A percentile compares a stretch with the other conserved stretches of the same genome.
Conservation (phyloP, 2,329 filamentous ascomycete species). For the Arthroderma sp. region DNA sequence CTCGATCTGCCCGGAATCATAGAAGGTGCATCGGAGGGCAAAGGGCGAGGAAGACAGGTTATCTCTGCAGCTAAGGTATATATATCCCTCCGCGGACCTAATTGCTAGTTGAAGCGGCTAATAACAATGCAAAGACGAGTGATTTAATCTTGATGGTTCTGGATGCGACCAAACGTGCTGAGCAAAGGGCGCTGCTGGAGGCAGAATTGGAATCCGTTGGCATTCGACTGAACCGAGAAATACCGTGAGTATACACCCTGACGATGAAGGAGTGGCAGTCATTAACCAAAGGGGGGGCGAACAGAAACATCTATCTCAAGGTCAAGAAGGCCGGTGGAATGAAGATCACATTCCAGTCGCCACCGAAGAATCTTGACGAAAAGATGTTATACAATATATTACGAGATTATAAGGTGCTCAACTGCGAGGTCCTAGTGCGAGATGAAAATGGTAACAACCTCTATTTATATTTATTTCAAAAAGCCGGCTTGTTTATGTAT, state of each 20-base stretch:
- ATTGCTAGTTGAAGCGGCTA: neutral
- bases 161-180: conserved; percentile 90
- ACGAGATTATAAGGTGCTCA: conserved; percentile 96
- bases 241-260: conserved; percentile 51
- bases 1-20: conserved; percentile 97
- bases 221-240: conserved; percentile 80
- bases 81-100: neutral
- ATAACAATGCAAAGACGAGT: conserved; percentile 50
- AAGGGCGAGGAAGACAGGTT: conserved; percentile 88
- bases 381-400: conserved; percentile 98
- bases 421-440: conserved; percentile 88
- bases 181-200: conserved; percentile 81
- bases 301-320: conserved; percentile 92
- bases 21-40: conserved; percentile 89
- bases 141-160: conserved; percentile 94
- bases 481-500: neutral
- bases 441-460: conserved; percentile 61
- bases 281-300: neutral
- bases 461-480: conserved; percentile 8
- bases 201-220: conserved; percentile 90
- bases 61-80: conserved; percentile 81
- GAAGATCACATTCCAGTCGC: conserved; percentile 91
- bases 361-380: conserved; percentile 85
- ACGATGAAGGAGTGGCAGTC: neutral
- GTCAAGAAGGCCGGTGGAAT: conserved; percentile 90